Percentiles rank a stretch among this genome's conserved stretches.
Conservation (phyloP, 1,284 basidiomycete genomes). For the Cystobasidiaceae sp. region DNA sequence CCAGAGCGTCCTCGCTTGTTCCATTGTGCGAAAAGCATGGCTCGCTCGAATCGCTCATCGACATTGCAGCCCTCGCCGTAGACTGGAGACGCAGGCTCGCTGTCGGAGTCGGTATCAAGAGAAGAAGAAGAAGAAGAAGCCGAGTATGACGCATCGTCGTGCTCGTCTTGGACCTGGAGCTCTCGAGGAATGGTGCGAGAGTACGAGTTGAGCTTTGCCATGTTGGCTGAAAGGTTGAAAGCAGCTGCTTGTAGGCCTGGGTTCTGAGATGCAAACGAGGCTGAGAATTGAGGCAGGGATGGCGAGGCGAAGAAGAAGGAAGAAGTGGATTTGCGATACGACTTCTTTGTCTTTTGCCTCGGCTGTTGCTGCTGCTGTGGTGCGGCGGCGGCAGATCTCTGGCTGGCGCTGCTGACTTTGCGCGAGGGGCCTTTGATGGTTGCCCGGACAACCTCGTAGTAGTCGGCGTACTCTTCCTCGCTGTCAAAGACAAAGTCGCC, state of each 20-base stretch:
- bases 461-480: conserved; percentile 28
- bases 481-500: conserved; percentile 27
- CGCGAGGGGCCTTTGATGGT: neutral
- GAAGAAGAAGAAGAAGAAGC: too few species aligned
- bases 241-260: conserved; percentile 8
- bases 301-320: conserved; percentile 20
- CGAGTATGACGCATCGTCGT: too few species aligned
- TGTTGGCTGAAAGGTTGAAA: neutral
- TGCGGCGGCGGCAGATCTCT: neutral
- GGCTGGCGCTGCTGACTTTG: neutral
- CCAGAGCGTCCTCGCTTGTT: conserved; percentile 3
- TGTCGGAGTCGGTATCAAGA: too few species aligned
- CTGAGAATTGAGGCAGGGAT: conserved; percentile 1
- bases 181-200: conserved; percentile 17
- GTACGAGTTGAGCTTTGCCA: conserved; percentile 10
- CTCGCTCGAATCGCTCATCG: conserved; percentile 19
- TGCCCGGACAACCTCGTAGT: conserved; percentile 5
- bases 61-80: neutral
- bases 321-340: conserved; percentile 24
- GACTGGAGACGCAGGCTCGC: neutral
- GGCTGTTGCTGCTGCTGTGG: too few species aligned
- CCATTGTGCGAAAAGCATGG: conserved; percentile 20
- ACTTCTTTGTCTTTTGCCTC: neutral
- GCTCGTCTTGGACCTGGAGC: neutral
- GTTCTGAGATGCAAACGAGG: conserved; percentile 23